Evolutionary conservation across 2,329 filamentous ascomycete species (phyloP).

Genomic region (Daldinia eschscholtzii): DNA sequence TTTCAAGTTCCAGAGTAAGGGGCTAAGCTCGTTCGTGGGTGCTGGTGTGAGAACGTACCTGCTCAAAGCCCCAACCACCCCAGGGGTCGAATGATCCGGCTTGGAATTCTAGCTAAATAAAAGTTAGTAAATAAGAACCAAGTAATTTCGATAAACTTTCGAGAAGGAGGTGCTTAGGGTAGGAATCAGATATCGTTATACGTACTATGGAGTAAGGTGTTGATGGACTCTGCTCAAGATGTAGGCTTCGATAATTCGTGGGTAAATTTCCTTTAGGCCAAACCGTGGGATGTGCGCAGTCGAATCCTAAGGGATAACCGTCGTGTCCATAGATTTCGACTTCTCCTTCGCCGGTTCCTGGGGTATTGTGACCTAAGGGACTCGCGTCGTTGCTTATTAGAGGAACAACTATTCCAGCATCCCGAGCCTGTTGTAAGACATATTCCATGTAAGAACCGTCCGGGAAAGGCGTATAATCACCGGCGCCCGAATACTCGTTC

Average conservation of each 20-base stretch:
- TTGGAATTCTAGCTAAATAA: slow-evolving; percentile 66
- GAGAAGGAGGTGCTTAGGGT: background rate
- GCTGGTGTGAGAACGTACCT: slow-evolving; percentile 10
- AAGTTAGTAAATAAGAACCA: background rate
- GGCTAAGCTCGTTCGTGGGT: background rate
- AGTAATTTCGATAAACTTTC: no score
- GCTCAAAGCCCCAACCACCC: slow-evolving; percentile 76
- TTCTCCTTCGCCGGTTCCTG: slow-evolving; percentile 68
- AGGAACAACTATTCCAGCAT: slow-evolving; percentile 79
- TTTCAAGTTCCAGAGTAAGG: background rate
- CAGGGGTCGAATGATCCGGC: slow-evolving; percentile 80
- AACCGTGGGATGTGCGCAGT: slow-evolving; percentile 60
- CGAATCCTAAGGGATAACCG: slow-evolving; percentile 60
- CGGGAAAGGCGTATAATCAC: slow-evolving; percentile 67
- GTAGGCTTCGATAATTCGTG: slow-evolving; percentile 65
- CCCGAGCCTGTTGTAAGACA: slow-evolving; percentile 75
- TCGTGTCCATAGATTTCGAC: slow-evolving; percentile 56
- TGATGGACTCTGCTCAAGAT: slow-evolving; percentile 71
- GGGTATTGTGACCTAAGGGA: slow-evolving; percentile 71
- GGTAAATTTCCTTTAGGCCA: slow-evolving; percentile 72
- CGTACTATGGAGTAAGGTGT: slow-evolving; percentile 65
- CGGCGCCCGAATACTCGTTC: slow-evolving; percentile 77
- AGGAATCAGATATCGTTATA: background rate
- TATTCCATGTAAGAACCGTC: slow-evolving; percentile 77
- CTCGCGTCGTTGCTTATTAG: slow-evolving; percentile 80